These are phyloP conservation scores for Xerocomus nothofagi DNA, from an alignment of 1,284 basidiomycete genomes.

Conservation along the genomic window DNA sequence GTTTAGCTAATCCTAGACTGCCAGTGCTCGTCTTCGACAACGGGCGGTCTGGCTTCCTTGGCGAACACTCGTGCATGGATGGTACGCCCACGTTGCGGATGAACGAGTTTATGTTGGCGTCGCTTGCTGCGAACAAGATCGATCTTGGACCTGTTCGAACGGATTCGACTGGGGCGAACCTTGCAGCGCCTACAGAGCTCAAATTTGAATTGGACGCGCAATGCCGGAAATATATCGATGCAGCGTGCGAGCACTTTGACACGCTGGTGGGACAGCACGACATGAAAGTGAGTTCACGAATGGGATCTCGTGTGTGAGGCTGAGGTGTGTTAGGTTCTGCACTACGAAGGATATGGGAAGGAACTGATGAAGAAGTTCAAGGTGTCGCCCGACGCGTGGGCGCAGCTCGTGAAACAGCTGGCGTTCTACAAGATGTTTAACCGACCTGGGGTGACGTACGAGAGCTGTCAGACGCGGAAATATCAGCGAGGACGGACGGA, in stretches of 20 bases:
- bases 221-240: slow-evolving; percentile 53
- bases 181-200: slow-evolving; percentile 68
- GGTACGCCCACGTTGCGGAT: slow-evolving; percentile 93
- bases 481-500: slow-evolving; percentile 92
- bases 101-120: slow-evolving; percentile 91
- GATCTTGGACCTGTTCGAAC: slow-evolving; percentile 59
- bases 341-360: slow-evolving; percentile 94
- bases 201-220: slow-evolving; percentile 68
- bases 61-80: slow-evolving; percentile 93
- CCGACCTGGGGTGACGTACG: slow-evolving; percentile 86
- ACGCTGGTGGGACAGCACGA: slow-evolving; percentile 80
- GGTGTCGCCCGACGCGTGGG: slow-evolving; percentile 93
- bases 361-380: slow-evolving; percentile 86
- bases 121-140: slow-evolving; percentile 77
- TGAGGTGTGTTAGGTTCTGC: slow-evolving; percentile 55
- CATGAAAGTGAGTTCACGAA: slow-evolving; percentile 58
- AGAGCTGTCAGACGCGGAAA: slow-evolving; percentile 93
- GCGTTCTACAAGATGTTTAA: slow-evolving; percentile 88
- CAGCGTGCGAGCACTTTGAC: slow-evolving; percentile 70
- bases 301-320: not conserved
- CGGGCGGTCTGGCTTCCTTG: slow-evolving; percentile 90
- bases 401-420: slow-evolving; percentile 93
- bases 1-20: slow-evolving; percentile 3
- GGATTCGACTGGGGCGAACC: slow-evolving; percentile 42
- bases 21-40: slow-evolving; percentile 90